phyloP scores from a whole-genome alignment of 2,329 filamentous ascomycete species.

The Diaporthe humulicola region DNA sequence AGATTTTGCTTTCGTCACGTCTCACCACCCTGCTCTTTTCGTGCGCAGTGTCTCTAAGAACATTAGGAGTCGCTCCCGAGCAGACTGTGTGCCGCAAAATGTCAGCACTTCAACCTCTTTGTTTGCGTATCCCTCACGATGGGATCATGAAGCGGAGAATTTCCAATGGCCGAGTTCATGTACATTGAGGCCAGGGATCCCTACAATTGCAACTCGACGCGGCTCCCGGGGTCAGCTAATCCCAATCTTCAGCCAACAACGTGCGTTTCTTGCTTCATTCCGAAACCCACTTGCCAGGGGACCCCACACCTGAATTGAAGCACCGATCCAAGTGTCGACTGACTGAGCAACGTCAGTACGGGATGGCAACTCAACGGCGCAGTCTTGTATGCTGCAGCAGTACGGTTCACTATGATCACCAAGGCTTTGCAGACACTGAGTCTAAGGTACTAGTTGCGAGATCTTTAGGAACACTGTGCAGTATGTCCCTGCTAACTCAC shows the following conservation, averaged over 20 bases:
- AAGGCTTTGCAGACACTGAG: no score
- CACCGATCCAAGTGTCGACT: neutral
- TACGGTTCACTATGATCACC: no score
- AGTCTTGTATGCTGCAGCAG: no score
- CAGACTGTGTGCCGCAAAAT: neutral
- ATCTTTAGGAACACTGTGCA: neutral
- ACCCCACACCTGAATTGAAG: neutral
- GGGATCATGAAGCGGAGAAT: neutral
- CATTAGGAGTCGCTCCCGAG: neutral
- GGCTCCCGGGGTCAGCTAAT: neutral
- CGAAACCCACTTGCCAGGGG: conserved; percentile 18
- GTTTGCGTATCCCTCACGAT: neutral
- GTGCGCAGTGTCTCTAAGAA: neutral
- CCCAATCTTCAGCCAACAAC: conserved; percentile 3
- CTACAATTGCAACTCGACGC: conserved; percentile 15
- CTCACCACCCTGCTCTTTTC: neutral
- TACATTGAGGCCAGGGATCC: neutral
- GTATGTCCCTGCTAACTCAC: neutral
- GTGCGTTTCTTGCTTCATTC: conserved; percentile 6
- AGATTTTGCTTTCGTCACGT: neutral
- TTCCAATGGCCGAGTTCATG: neutral
- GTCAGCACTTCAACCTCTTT: neutral
- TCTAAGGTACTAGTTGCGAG: neutral
- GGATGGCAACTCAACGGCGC: neutral
- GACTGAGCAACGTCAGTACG: neutral